A percentile compares a stretch with the other conserved stretches of the same genome.
Conservation (phyloP, 139 green algal species). For the Picochlorum sp. region DNA sequence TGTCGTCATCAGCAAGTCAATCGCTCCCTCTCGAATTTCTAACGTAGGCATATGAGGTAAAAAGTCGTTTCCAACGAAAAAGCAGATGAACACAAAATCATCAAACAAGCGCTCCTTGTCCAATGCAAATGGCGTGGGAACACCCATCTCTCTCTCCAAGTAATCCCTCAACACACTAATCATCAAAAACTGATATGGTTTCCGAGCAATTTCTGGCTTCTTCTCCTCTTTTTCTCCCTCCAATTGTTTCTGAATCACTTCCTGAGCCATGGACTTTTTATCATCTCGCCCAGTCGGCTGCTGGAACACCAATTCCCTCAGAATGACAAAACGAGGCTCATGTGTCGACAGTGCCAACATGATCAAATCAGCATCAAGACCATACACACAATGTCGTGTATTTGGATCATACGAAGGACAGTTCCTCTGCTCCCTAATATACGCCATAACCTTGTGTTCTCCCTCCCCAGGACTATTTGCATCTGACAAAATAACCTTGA, state of each 20-base stretch:
- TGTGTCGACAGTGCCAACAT: constrained; percentile 92
- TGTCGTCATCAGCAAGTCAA: constrained; percentile 90
- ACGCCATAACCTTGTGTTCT: constrained; percentile 98
- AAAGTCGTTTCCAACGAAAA: constrained; percentile 99
- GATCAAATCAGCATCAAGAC: constrained; percentile 98
- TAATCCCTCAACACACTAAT: constrained; percentile 91
- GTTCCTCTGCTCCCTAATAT: constrained; percentile 77
- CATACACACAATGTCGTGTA: constrained; percentile 86
- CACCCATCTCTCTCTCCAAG: constrained; percentile 73
- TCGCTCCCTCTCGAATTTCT: constrained; percentile 92
- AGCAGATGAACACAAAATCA: constrained; percentile 98
- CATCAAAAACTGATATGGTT: constrained; percentile 89
- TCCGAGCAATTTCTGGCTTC: constrained; percentile 60
- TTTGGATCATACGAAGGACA: constrained; percentile 74
- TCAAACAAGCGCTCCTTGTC: constrained; percentile 72
- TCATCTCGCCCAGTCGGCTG: neutral
- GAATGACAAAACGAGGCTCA: constrained; percentile 82
- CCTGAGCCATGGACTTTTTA: neutral
- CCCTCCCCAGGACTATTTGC: constrained; percentile 92
- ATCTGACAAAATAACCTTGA: constrained; percentile 87
- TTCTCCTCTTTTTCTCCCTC: constrained; percentile 12
- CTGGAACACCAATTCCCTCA: constrained; percentile 61
- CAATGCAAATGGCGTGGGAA: constrained; percentile 30
- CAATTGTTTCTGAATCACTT: neutral
- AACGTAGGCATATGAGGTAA: constrained; percentile 98